Evolutionary conservation across 805 yeast genomes (phyloP).

Genomic region (Pichia phayaonensis): DNA sequence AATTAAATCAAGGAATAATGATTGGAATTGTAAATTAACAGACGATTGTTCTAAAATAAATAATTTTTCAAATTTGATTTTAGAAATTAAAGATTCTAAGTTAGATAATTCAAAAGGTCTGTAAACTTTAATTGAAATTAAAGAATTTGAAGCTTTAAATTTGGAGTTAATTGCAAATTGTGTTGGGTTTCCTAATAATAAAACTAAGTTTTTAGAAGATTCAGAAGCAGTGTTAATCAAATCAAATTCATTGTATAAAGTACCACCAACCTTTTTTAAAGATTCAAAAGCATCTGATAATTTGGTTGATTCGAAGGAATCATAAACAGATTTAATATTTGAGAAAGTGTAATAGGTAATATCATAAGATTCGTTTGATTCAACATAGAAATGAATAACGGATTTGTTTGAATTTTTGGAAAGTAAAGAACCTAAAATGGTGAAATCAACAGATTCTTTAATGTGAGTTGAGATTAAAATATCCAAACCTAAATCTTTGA

Average conservation of each 20-base stretch:
- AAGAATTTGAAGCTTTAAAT: slow-evolving; percentile 28
- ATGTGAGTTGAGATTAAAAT: slow-evolving; percentile 57
- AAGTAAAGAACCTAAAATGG: slow-evolving; percentile 51
- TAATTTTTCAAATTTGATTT: slow-evolving; percentile 46
- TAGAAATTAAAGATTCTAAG: slow-evolving; percentile 33
- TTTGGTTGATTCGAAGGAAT: slow-evolving; percentile 20
- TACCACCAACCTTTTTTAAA: slow-evolving; percentile 22
- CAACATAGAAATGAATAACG: slow-evolving; percentile 63
- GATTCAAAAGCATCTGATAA: slow-evolving; percentile 29
- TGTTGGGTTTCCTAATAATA: slow-evolving; percentile 54
- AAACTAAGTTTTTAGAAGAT: slow-evolving; percentile 34
- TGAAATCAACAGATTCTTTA: slow-evolving; percentile 44
- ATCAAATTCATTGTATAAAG: slow-evolving; percentile 34
- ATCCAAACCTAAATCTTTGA: slow-evolving; percentile 61
- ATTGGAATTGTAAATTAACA: slow-evolving; percentile 27
- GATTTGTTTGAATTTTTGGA: slow-evolving; percentile 44
- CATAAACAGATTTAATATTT: slow-evolving; percentile 9
- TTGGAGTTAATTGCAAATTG: slow-evolving; percentile 10
- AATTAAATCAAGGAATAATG: slow-evolving; percentile 66
- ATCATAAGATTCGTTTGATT: slow-evolving; percentile 4
- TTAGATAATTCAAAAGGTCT: slow-evolving; percentile 62
- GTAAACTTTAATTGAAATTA: slow-evolving; percentile 55
- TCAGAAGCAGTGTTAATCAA: slow-evolving; percentile 18
- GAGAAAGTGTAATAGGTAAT: slow-evolving; percentile 9
- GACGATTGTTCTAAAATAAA: slow-evolving; percentile 63